These are phyloP conservation scores for Astrephomene gubernaculifera DNA, from an alignment of 139 green algal species.

Conservation along the genomic window DNA sequence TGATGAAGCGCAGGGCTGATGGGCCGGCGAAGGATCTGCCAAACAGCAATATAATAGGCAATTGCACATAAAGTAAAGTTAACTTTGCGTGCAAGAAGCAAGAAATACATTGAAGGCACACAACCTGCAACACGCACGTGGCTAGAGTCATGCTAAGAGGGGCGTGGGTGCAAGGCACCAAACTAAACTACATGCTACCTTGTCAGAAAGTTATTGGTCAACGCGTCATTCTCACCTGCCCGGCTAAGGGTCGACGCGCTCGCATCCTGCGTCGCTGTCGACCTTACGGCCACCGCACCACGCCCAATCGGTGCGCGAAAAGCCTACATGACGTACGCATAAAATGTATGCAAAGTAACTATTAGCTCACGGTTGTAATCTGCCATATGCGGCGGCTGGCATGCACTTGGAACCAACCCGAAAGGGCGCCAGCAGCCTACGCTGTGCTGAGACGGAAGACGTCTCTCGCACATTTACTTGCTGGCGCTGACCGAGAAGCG, in stretches of 20 bases:
- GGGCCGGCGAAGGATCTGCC: neutral
- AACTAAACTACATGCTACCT: no score
- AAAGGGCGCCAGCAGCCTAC: neutral
- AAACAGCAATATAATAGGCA: no score
- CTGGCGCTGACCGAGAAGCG: conserved; percentile 21
- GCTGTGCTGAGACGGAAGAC: neutral
- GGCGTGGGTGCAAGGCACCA: no score
- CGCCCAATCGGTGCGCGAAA: neutral
- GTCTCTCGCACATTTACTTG: neutral
- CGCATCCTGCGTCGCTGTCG: conserved; percentile 13
- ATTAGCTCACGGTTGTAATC: no score
- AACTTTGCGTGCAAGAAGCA: no score
- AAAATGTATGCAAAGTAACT: no score
- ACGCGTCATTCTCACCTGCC: neutral
- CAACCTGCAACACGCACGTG: no score
- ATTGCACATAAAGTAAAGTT: no score
- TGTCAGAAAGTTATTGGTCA: no score
- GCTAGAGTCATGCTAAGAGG: no score
- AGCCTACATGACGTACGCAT: no score
- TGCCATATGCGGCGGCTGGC: conserved; percentile 1
- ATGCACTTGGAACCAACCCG: neutral
- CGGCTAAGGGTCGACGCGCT: neutral
- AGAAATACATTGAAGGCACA: no score
- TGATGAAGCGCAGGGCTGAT: neutral
- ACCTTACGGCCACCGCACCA: neutral